These are phyloP conservation scores for Huntiella abstrusa DNA, from an alignment of 2,329 filamentous ascomycete genomes.

Conservation along the genomic window DNA sequence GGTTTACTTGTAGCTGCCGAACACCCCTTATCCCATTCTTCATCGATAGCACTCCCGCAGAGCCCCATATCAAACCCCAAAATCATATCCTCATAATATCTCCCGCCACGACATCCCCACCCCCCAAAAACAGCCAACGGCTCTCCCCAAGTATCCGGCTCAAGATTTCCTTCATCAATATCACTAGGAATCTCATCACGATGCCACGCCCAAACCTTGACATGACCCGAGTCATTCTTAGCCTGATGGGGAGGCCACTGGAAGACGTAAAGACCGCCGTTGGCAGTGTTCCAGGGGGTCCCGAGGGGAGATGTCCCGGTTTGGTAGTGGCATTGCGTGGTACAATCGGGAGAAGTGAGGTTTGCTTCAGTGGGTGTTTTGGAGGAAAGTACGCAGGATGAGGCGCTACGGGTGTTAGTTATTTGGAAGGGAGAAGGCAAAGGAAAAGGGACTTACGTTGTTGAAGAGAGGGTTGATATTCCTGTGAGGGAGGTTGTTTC, in stretches of 20 bases:
- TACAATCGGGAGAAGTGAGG: conserved; percentile 1
- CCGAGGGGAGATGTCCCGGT: conserved; percentile 29
- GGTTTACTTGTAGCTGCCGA: conserved; percentile 20
- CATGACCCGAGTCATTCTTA: not conserved
- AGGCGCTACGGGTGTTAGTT: conserved; percentile 3
- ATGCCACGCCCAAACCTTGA: conserved; percentile 54
- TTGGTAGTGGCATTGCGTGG: conserved; percentile 4
- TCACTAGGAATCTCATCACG: conserved; percentile 46
- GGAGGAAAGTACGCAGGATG: not conserved
- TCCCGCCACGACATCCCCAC: conserved; percentile 42
- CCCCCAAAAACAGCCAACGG: conserved; percentile 53
- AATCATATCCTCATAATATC: conserved; percentile 47
- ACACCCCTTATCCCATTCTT: conserved; percentile 20
- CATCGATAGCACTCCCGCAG: conserved; percentile 55
- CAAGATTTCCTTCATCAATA: conserved; percentile 37
- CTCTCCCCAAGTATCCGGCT: conserved; percentile 47
- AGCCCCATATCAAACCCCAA: conserved; percentile 59
- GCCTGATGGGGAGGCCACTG: conserved; percentile 38
- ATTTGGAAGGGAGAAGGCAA: not conserved
- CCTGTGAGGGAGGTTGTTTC: not conserved
- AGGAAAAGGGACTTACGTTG: conserved; percentile 2
- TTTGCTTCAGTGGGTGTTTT: not conserved
- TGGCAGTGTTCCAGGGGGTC: conserved; percentile 43
- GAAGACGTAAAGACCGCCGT: conserved; percentile 52
- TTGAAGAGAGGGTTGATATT: conserved; percentile 3